Percentiles rank a stretch among this genome's conserved stretches.
These are phyloP conservation scores for Agarophyton chilense DNA, from an alignment of 23 red algal species.

Conservation along the genomic window DNA sequence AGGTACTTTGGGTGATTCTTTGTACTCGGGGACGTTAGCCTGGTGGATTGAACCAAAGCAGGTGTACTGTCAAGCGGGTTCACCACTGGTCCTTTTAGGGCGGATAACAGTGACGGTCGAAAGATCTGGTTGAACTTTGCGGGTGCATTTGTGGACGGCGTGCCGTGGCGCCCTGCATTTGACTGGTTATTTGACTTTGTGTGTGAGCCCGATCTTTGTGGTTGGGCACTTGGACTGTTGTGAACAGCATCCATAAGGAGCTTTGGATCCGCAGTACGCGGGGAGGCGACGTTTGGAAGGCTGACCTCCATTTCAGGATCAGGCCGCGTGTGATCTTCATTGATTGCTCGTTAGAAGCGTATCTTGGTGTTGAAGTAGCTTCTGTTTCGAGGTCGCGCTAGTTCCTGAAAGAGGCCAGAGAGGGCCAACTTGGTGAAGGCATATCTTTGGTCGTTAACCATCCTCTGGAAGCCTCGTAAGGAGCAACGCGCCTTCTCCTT, in stretches of 20 bases:
- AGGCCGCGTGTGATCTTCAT: too few relatives aligned
- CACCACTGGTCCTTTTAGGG: background rate
- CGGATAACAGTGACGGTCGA: background rate
- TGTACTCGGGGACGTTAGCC: too few relatives aligned
- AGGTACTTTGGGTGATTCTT: too few relatives aligned
- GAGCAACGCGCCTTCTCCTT: background rate
- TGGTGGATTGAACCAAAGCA: background rate
- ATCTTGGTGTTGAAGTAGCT: too few relatives aligned
- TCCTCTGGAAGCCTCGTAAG: background rate
- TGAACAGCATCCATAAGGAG: background rate
- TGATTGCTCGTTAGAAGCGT: too few relatives aligned
- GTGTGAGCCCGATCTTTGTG: background rate
- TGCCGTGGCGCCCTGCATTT: background rate
- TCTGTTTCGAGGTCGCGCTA: too few relatives aligned
- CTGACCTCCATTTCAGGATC: background rate
- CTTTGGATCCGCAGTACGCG: background rate
- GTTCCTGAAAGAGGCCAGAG: background rate
- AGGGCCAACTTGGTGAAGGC: background rate
- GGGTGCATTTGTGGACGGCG: background rate
- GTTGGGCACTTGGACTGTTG: background rate
- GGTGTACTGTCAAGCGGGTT: background rate
- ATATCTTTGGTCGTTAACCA: conserved; percentile 17
- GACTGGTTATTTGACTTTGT: background rate
- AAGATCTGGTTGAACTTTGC: background rate
- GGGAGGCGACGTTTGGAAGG: background rate